phyloP scores from a whole-genome alignment of 2,329 filamentous ascomycete genomes.

The Mollisiaceae sp. region DNA sequence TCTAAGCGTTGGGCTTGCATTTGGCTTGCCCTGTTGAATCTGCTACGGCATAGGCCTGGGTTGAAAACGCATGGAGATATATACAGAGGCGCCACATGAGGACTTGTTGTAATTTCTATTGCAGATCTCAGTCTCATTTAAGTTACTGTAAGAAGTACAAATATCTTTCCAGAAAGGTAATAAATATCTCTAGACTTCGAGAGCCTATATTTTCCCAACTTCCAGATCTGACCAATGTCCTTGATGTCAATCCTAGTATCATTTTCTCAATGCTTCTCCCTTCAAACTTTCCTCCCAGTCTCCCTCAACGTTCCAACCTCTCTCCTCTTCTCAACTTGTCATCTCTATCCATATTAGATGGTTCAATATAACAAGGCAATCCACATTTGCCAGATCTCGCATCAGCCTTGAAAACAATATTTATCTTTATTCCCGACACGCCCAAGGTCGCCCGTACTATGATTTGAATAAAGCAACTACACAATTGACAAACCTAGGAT shows the following conservation, averaged over 20 bases:
- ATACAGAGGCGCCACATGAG: background rate
- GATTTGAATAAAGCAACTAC: no score
- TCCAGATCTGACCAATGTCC: background rate
- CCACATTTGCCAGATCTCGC: no score
- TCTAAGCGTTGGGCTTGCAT: slow-evolving; percentile 5
- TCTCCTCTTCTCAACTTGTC: background rate
- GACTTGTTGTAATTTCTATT: slow-evolving; percentile 6
- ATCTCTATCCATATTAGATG: background rate
- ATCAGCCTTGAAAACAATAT: no score
- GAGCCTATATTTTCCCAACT: background rate
- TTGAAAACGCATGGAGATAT: background rate
- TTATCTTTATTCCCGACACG: no score
- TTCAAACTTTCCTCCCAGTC: background rate
- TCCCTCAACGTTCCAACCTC: background rate
- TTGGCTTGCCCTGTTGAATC: background rate
- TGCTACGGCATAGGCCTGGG: background rate
- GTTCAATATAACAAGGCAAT: no score
- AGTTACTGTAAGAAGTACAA: background rate
- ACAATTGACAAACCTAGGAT: background rate
- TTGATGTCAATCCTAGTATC: background rate
- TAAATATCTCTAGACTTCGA: background rate
- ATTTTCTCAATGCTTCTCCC: background rate
- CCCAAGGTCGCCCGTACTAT: no score
- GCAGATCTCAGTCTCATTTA: background rate
- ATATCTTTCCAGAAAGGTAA: background rate